Base-by-base conservation (phyloP, 495 filamentous ascomycete species). In the Tuber indicum region DNA sequence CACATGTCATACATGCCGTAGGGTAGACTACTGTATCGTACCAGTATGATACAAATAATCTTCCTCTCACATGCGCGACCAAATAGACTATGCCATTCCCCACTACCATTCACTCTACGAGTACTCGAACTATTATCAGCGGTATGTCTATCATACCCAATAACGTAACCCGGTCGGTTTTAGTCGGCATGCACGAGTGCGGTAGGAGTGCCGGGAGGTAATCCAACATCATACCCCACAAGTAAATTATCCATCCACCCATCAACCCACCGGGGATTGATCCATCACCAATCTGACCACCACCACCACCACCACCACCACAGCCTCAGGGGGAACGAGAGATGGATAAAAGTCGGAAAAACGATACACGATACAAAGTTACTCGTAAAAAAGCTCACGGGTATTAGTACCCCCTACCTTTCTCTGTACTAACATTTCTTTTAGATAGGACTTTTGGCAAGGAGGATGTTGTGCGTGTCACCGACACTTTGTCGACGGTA, bases 61-160 rank as follows among this genome's bases (percentile, higher is more conserved):
- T n/a, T n/a, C 9, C 52, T n/a, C 9, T 62, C 52, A 62, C 52
- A 62, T 62, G 52, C 52, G 2, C 52, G 3, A 26, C 52, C n/a
- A 62, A 26, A n/a, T n/a, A n/a, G n/a, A n/a, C n/a, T n/a, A 62
- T 62, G 52, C 52, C 52, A 62, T 62, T 62, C 52, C 52, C 52
- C 52, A 52, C 23, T n/a, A 52, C 52, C 10, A 32, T 32, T 41
- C 39, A 3, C 10, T 26, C 10, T 26, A 1, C n/a, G n/a, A n/a
- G n/a, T n/a, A n/a, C 52, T 62, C 52, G n/a, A 10, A 26, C 10
- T 14, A 4, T 9, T 3, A 46, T 0, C 45, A 5, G 52, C 42
- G 42, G 23, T 26, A 26, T 62, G 49, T n/a, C 1, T 9, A 26
- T 14, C 23, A 26, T 32, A 62, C 52, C 52, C 52, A 62, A 26